These are phyloP conservation scores for Amanita rubescens DNA, from an alignment of 768 basidiomycete genomes.

Conservation along the genomic window DNA sequence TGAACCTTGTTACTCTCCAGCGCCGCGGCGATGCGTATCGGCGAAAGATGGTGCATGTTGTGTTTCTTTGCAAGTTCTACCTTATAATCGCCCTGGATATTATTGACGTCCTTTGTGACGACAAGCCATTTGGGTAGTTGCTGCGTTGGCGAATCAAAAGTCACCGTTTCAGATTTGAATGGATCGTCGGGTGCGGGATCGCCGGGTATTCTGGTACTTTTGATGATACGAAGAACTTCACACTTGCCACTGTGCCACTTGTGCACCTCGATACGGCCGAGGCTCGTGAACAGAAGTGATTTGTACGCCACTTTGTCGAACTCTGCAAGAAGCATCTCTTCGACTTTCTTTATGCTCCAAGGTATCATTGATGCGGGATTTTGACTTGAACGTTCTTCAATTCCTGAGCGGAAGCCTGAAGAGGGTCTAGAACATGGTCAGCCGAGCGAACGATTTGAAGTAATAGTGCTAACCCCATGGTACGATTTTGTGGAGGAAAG, in stretches of 20 bases:
- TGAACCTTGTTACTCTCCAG: conserved; percentile 9
- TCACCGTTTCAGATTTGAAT: neutral
- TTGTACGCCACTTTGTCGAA: conserved; percentile 26
- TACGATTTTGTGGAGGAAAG: conserved; percentile 20
- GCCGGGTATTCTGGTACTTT: conserved; percentile 13
- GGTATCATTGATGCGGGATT: conserved; percentile 16
- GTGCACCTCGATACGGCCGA: conserved; percentile 21
- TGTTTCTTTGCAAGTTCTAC: neutral
- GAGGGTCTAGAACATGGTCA: conserved; percentile 26
- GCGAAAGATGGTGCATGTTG: conserved; percentile 20
- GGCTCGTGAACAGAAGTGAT: conserved; percentile 34
- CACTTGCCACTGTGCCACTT: conserved; percentile 13
- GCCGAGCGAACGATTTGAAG: neutral
- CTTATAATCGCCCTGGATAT: neutral
- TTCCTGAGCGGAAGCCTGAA: conserved; percentile 40
- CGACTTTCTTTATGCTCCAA: conserved; percentile 19
- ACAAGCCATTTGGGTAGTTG: neutral
- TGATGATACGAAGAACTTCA: conserved; percentile 17
- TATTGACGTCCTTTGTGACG: neutral
- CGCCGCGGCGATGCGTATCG: conserved; percentile 25
- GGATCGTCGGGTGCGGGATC: neutral
- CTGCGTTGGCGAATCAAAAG: neutral
- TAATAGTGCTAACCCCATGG: conserved; percentile 29
- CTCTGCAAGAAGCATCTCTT: conserved; percentile 20
- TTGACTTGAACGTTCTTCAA: conserved; percentile 13